Base-by-base conservation (phyloP, 2,329 filamentous ascomycete genomes). In the Ophioceras dolichostomum region DNA sequence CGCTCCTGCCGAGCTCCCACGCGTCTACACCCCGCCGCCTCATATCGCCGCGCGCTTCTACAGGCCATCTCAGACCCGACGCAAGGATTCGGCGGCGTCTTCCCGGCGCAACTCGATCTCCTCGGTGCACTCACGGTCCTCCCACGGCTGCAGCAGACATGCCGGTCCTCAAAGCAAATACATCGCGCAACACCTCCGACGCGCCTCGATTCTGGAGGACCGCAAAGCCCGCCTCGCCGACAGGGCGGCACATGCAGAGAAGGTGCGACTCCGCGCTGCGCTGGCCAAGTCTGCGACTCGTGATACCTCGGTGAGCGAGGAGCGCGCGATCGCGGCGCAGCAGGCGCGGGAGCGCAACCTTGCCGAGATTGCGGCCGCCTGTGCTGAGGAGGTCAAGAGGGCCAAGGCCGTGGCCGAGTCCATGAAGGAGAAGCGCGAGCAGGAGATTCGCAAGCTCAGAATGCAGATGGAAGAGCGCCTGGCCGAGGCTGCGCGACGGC, bases 351-450 rank as follows among this genome's bases (percentile, higher is more conserved):
- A 89, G 60, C 81, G 81, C 48, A 85, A 88, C 47, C 60, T 91
- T 14, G 83, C 82, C 8, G 83, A 88, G 54, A 87, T 89, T 31
- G 82, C 84, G 4, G 81, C 83, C 34, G 71, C 76, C 42, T 89
- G 84, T 52, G 84, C 84, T 16, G 83, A 87, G 56, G 84, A 91
- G 54, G 84, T 91, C 13, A 78, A 82, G 52, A 72, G 83, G 45
- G 83, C 83, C 37, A 89, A 89, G 64, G 79, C 82, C 36, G 70
- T 88, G n/a, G 83, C 83, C 12, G 83, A 86, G 55, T 78, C 73
- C 40, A 86, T 83, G 64, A 87, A 85, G 58, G 80, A 84, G 60
- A 80, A 81, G 55, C 76, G 84, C 44, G 79, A 86, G 51, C 77
- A 79, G 39, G 81, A 88, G 45, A 71, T 83, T 39, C 69, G 68